Evolutionary conservation across 129 eudicot genomes (phyloP).

Genomic region (Centella asiatica): DNA sequence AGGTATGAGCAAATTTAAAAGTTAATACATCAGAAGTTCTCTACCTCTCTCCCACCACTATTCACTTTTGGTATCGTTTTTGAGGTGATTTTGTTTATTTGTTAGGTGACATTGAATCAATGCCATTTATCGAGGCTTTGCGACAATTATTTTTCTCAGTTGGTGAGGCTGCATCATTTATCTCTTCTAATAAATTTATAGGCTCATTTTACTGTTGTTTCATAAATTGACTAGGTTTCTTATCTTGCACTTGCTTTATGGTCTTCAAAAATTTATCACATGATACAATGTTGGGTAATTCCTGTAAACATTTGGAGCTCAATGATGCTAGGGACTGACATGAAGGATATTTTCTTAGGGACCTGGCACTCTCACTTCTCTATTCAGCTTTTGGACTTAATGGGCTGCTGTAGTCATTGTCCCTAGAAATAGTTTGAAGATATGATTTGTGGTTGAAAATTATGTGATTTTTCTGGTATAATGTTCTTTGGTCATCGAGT

Average conservation of each 20-base stretch:
- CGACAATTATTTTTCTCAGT: conserved; percentile 75
- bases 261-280: neutral
- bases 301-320: too few relatives aligned
- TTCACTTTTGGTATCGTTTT: neutral
- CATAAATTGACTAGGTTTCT: neutral
- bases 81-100: neutral
- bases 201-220: neutral
- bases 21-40: neutral
- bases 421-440: too few relatives aligned
- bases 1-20: conserved; percentile 31
- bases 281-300: neutral
- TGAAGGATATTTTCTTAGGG: too few relatives aligned
- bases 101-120: conserved; percentile 93
- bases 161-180: conserved; percentile 37
- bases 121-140: conserved; percentile 97
- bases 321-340: too few relatives aligned
- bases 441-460: too few relatives aligned
- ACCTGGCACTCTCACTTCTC: too few relatives aligned
- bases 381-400: neutral
- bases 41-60: too few relatives aligned
- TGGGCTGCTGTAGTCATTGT: neutral
- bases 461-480: too few relatives aligned
- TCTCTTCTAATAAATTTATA: neutral
- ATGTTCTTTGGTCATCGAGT: too few relatives aligned
- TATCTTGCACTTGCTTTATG: neutral